A percentile compares a stretch with the other conserved stretches of the same genome.
phyloP scores from a whole-genome alignment of 768 basidiomycete species.

The Agaricus blazei region DNA sequence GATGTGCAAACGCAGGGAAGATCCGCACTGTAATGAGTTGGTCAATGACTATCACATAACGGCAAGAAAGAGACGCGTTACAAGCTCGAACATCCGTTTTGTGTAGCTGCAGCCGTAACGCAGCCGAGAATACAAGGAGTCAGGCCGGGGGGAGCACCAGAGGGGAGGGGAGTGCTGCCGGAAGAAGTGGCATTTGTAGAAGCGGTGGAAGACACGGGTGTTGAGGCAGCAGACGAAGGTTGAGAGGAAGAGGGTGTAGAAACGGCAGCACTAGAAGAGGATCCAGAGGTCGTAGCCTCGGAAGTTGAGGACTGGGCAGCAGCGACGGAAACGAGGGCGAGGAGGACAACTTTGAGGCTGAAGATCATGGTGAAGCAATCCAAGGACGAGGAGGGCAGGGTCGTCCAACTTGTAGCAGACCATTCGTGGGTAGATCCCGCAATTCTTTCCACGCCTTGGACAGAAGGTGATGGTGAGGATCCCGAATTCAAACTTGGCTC shows the following conservation, averaged over 20 bases:
- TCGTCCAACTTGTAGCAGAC: neutral
- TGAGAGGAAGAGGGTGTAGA: neutral
- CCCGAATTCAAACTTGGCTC: too few relatives aligned
- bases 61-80: constrained; percentile 6
- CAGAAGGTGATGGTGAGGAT: too few relatives aligned
- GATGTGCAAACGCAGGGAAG: constrained; percentile 18
- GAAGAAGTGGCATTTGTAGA: neutral
- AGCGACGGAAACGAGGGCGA: neutral
- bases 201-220: neutral
- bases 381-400: neutral
- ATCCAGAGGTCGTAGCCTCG: too few relatives aligned
- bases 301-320: constrained; percentile 1
- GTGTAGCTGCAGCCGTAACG: constrained; percentile 14
- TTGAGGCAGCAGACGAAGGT: neutral
- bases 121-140: constrained; percentile 18
- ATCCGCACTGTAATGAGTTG: constrained; percentile 13
- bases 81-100: constrained; percentile 15
- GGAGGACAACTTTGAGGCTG: neutral
- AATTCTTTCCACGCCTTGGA: neutral
- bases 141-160: constrained; percentile 9
- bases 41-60: neutral
- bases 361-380: neutral
- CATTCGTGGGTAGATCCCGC: neutral
- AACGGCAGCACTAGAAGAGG: neutral
- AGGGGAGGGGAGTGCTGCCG: neutral